Evolutionary conservation across 345 rosid species (phyloP), one percentile per base, ranked within the genome.

Genomic region (Bruguiera parviflora): DNA sequence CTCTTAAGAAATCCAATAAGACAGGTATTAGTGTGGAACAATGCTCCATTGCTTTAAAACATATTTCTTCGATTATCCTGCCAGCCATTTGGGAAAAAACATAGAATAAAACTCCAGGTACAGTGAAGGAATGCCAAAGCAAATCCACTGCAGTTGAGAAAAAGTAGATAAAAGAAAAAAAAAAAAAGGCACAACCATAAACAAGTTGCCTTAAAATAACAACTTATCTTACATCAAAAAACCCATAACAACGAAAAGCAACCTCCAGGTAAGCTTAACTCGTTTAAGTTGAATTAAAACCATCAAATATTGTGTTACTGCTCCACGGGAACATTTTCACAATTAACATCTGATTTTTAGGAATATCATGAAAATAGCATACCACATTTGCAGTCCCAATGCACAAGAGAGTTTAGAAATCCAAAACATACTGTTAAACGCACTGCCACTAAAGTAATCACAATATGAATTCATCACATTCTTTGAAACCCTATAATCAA

Each of bases 31-130:
- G 79, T 63, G 78, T 67, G 70, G 80, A 65, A 53, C 85, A 90
- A 68, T 80, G 81, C 63, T 90, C 96, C 80, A 86, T 75, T 56
- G 81, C 86, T 83, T 78, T 88, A 75, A 85, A 76, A 49, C 93
- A 87, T 75, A 88, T 74, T 68, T 88, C 96, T 79, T 85, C 96
- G 72, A 95, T 82, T 64, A 84, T 77, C 97, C 99, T 95, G 88
- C 62, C 76, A 83, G 65, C 64, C 78, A 83, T 11, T 66, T 22
- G 32, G 35, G 55, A 27, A 24, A 3, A 61, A 46, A 32, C 49
- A 32, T 37, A 43, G 18, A 19, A 21, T 21, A 11, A 43, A 49
- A 60, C 5, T 46, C 33, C 32, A 32, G 4, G 16, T 8, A 46
- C 0, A 10, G 37, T 52, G 19, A 21, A 7, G 3, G 39, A 28